Evolutionary conservation across 208 protist genomes (phyloP).

Genomic region (Lotmaria passim): DNA sequence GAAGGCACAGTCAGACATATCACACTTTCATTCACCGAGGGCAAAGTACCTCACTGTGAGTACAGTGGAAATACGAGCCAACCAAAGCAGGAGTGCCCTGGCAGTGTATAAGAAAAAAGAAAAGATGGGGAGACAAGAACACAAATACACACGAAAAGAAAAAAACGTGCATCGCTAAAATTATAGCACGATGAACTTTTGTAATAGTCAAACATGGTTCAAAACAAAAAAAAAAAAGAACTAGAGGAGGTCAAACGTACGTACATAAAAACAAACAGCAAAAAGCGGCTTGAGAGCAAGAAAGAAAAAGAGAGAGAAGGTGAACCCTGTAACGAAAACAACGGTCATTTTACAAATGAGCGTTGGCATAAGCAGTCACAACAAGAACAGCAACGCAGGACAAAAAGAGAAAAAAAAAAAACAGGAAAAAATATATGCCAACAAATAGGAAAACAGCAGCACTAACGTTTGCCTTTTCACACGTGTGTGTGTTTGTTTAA

Average conservation of each 20-base stretch:
- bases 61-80: no score
- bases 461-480: no score
- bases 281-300: neutral
- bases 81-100: no score
- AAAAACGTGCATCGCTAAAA: no score
- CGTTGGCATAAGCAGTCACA: neutral
- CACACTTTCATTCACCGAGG: no score
- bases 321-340: neutral
- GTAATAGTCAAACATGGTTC: neutral
- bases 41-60: no score
- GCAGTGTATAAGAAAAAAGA: no score
- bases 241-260: neutral
- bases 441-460: slow-evolving; percentile 21
- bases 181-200: no score
- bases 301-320: neutral
- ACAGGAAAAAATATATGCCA: slow-evolving; percentile 15
- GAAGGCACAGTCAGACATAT: no score
- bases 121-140: no score
- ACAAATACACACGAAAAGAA: no score
- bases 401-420: slow-evolving; percentile 5
- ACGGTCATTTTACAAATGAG: neutral
- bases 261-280: neutral
- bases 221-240: neutral
- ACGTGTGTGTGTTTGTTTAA: no score
- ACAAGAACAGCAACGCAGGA: neutral